Evolutionary conservation across 2,329 filamentous ascomycete genomes (phyloP), one percentile per base, ranked within the genome.

Genomic region (Ophiocordyceps camponoti-rufipedis): DNA sequence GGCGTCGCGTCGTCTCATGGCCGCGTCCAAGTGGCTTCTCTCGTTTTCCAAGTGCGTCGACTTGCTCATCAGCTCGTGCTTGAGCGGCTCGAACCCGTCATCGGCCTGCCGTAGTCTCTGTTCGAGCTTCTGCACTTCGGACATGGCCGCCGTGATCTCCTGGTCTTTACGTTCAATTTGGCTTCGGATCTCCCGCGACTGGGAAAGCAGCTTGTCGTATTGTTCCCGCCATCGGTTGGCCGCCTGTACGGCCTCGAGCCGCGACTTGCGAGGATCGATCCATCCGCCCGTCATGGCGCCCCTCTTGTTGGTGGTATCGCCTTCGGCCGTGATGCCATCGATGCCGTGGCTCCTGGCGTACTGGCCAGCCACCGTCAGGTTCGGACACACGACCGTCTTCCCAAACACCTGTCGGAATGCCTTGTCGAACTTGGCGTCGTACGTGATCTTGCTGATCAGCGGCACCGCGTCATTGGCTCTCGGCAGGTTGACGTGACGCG

Each of bases 331-430:
- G 52, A 98, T 94, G 32, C 86, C 88, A 54, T 87, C 87, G 23
- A 96, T 80, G 16, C 84, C 84, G 55, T 96, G 89, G 54, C 84
- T 94, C 55, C 89, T 78, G 19, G 91, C 85, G 58, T 95, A 95
- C 57, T 95, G 87, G 12, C 83, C 78, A 43, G 88, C 91, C 48
- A 94, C 77, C 43, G 84, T 77, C 50, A 98, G 67, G 53, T 86
- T 94, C 3, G 89, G 88, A 53, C 91, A 96, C 46, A 98, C 82
- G 45, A 98, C 86, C 0, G 86, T 91, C 62, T 86, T 93, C 42
- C 88, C 91, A 63, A 98, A 98, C 1, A 98, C 86, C 58, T 95
- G 88, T 57, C 85, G 80, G 60, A 98, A 91, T 0, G 91, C 91
- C 54, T 78, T 82, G 48, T 93, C 85, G 53, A 81, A 95, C 49